These are phyloP conservation scores for Sphagnum contortum DNA, from an alignment of 225 moss, liverwort and hornwort species.

Conservation along the genomic window DNA sequence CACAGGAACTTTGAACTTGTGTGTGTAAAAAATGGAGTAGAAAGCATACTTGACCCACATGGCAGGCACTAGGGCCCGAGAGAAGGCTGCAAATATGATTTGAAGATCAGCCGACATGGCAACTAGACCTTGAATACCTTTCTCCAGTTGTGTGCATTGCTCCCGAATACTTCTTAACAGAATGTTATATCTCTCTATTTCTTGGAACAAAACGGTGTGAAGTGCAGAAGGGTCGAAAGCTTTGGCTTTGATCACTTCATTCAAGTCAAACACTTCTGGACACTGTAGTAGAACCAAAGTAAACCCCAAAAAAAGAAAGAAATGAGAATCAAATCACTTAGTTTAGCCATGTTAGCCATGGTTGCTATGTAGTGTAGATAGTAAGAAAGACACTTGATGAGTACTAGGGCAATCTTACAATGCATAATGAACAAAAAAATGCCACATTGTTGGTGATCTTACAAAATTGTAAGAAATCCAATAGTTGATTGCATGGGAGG, in stretches of 20 bases:
- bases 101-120: constrained; percentile 67
- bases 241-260: constrained; percentile 44
- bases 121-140: constrained; percentile 59
- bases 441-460: too few relatives aligned
- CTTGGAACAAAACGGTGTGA: constrained; percentile 66
- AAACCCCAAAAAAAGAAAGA: too few relatives aligned
- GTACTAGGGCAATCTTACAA: too few relatives aligned
- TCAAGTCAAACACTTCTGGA: constrained; percentile 56
- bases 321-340: too few relatives aligned
- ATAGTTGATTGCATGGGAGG: too few relatives aligned
- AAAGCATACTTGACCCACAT: constrained; percentile 62
- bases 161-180: constrained; percentile 43
- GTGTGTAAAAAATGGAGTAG: neutral
- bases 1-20: too few relatives aligned
- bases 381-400: too few relatives aligned
- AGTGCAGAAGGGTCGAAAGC: constrained; percentile 63
- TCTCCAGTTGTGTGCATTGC: constrained; percentile 46
- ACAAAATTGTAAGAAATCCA: too few relatives aligned
- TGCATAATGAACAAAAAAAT: too few relatives aligned
- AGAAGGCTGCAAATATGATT: constrained; percentile 48
- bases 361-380: too few relatives aligned
- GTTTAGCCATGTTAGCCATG: too few relatives aligned
- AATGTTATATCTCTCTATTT: constrained; percentile 63
- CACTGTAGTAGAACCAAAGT: constrained; percentile 15
- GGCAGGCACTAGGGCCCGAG: constrained; percentile 49